Conservation (phyloP, 2,329 filamentous ascomycete species). For the Raffaelea arxii region DNA sequence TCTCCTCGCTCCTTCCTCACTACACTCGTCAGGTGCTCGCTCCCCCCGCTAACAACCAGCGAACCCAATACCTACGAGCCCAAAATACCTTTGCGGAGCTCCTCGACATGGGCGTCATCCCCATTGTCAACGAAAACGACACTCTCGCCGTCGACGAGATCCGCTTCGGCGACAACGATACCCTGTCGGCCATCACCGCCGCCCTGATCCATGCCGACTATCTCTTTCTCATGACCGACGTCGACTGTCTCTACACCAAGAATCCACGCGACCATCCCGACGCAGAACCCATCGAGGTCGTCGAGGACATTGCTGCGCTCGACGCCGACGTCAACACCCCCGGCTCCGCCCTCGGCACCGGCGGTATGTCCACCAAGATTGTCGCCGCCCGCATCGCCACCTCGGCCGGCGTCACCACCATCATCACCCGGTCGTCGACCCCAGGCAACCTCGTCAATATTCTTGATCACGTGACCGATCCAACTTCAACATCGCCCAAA, state of each 20-base stretch:
- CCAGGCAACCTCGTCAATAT: conserved; percentile 88
- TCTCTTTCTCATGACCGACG: conserved; percentile 97
- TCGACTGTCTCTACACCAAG: conserved; percentile 94
- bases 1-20: not conserved
- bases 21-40: too few relatives aligned
- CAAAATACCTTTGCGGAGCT: conserved; percentile 90
- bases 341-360: conserved; percentile 82
- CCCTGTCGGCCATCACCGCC: conserved; percentile 88
- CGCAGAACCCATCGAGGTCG: conserved; percentile 81
- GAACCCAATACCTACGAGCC: conserved; percentile 90
- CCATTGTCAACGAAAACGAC: conserved; percentile 98
- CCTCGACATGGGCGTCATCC: conserved; percentile 89
- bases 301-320: conserved; percentile 76
- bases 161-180: conserved; percentile 99
- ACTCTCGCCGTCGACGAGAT: conserved; percentile 95
- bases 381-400: conserved; percentile 86
- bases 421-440: conserved; percentile 90
- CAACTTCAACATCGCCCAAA: conserved; percentile 11
- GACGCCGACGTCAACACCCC: conserved; percentile 85
- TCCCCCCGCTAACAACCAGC: conserved; percentile 33
- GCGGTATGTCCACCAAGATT: conserved; percentile 97
- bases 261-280: conserved; percentile 82
- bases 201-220: conserved; percentile 97
- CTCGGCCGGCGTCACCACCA: conserved; percentile 86
- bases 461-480: conserved; percentile 54